Percentiles rank a stretch among this genome's conserved stretches.
Evolutionary conservation across 2,329 filamentous ascomycete genomes (phyloP).

Genomic region (Penicillium sp.): DNA sequence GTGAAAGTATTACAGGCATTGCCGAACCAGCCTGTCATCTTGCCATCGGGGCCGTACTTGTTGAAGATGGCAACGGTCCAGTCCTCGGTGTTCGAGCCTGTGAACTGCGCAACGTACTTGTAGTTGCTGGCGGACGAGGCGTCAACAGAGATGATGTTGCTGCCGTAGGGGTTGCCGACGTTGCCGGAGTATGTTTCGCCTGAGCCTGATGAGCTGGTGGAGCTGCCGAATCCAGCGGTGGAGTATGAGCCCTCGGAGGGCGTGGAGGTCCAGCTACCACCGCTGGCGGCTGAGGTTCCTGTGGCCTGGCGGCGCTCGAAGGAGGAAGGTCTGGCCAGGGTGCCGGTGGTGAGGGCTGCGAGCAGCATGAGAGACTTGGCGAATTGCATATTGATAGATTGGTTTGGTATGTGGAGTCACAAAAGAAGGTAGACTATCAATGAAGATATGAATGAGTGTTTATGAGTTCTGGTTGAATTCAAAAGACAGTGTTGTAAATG

Average conservation of each 20-base stretch:
- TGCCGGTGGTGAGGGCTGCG: slow-evolving; percentile 29
- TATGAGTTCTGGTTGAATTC: background rate
- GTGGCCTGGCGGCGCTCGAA: slow-evolving; percentile 18
- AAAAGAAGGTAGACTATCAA: slow-evolving; percentile 1
- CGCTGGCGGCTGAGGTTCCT: slow-evolving; percentile 8
- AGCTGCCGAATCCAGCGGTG: slow-evolving; percentile 34
- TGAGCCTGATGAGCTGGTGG: slow-evolving; percentile 24
- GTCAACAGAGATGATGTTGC: slow-evolving; percentile 41
- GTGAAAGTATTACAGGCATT: slow-evolving; percentile 33
- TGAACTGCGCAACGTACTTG: slow-evolving; percentile 39
- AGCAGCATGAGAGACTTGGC: slow-evolving; percentile 32
- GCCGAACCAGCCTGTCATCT: slow-evolving; percentile 38
- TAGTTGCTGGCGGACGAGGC: slow-evolving; percentile 30
- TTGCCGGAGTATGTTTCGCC: slow-evolving; percentile 38
- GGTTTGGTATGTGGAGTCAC: background rate
- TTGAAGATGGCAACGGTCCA: slow-evolving; percentile 43
- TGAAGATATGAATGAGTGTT: slow-evolving; percentile 5
- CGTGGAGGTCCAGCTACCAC: slow-evolving; percentile 21
- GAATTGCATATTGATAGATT: slow-evolving; percentile 26
- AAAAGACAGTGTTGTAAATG: slow-evolving; percentile 3
- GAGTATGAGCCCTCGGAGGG: slow-evolving; percentile 26
- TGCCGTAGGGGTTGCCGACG: slow-evolving; percentile 40
- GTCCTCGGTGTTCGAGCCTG: slow-evolving; percentile 31
- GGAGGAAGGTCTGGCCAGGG: slow-evolving; percentile 20
- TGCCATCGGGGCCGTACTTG: slow-evolving; percentile 36